Evolutionary conservation across 2,329 filamentous ascomycete species (phyloP), one percentile per base, ranked within the genome.

Genomic region (Fusarium miscanthi): DNA sequence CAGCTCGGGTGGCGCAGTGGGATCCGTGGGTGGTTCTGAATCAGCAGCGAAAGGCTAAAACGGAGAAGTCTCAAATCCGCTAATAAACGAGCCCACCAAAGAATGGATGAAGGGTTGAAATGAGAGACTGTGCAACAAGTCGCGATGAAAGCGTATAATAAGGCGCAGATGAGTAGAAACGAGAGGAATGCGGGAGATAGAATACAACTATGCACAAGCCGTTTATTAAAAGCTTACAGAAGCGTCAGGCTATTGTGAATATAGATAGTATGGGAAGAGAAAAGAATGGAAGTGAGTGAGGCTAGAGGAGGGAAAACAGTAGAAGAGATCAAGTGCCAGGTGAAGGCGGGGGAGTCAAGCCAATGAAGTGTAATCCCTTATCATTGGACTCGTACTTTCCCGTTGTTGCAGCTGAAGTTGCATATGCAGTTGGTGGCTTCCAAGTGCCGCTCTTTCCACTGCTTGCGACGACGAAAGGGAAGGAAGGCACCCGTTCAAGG

Each of bases 351-450:
- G 71, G 49, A 53, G 40, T 35, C 40, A 49, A 38, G 43, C 69
- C 64, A 72, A 72, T 60, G 19, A 60, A 67, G 48, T 60, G 69
- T 48, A 58, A 59, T 71, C 67, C 62, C 70, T 72, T 73, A 72
- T 73, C 70, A 58, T 59, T 67, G 58, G 64, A 54, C 63, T 59
- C 42, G 19, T 31, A 35, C 52, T 49, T 57, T 46, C 35, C 40
- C 37, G 59, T 54, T 30, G 60, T 49, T 25, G 61, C 42, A 49
- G 56, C 35, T 33, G 51, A 45, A 65, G 56, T 43, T 30, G 46
- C 57, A 66, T 42, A 40, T 57, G 35, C 25, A 53, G 56, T 40
- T 48, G 49, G 53, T 45, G 41, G 66, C 46, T 54, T 49, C 16
- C 23, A 57, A 49, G 43, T 66, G 65, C 58, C 58, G 61, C 46